A percentile compares a stretch with the other conserved stretches of the same genome.
Evolutionary conservation across 2,329 filamentous ascomycete genomes (phyloP).

Genomic region (Emmonsia crescens): DNA sequence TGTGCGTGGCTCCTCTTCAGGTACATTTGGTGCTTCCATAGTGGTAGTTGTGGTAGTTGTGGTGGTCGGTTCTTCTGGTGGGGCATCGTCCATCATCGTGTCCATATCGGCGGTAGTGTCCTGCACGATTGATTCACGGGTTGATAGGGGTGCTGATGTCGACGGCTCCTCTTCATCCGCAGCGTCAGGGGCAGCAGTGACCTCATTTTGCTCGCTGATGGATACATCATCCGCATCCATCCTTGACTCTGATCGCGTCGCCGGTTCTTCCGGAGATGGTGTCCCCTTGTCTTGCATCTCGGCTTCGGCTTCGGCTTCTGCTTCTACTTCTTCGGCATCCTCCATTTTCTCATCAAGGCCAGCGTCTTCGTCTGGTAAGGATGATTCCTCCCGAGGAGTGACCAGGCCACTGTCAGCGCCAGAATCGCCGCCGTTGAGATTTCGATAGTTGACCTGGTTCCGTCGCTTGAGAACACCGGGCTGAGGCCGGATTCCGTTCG

Average conservation of each 20-base stretch:
- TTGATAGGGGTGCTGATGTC: conserved; percentile 22
- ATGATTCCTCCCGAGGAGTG: conserved; percentile 35
- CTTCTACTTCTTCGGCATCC: conserved; percentile 24
- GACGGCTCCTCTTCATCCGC: conserved; percentile 21
- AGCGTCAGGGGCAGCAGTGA: conserved; percentile 13
- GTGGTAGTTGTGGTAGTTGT: conserved; percentile 10
- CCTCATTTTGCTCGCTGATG: conserved; percentile 23
- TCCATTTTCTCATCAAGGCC: conserved; percentile 32
- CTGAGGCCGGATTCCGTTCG: conserved; percentile 59
- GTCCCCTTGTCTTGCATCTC: conserved; percentile 22
- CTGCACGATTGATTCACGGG: conserved; percentile 19
- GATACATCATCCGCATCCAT: conserved; percentile 23
- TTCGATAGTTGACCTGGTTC: conserved; percentile 52
- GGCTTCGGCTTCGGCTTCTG: conserved; percentile 8
- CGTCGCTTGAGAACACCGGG: conserved; percentile 38
- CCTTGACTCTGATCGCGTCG: conserved; percentile 13
- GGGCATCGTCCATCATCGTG: conserved; percentile 30
- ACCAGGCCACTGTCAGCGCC: conserved; percentile 43
- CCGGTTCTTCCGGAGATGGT: conserved; percentile 22
- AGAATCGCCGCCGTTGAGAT: conserved; percentile 45
- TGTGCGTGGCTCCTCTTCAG: conserved; percentile 5
- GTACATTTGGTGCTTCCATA: conserved; percentile 15
- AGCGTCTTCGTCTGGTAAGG: conserved; percentile 35
- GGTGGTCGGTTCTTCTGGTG: conserved; percentile 15
- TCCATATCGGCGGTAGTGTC: conserved; percentile 21